Conservation (phyloP, 768 basidiomycete species). For the Trametes maxima region DNA sequence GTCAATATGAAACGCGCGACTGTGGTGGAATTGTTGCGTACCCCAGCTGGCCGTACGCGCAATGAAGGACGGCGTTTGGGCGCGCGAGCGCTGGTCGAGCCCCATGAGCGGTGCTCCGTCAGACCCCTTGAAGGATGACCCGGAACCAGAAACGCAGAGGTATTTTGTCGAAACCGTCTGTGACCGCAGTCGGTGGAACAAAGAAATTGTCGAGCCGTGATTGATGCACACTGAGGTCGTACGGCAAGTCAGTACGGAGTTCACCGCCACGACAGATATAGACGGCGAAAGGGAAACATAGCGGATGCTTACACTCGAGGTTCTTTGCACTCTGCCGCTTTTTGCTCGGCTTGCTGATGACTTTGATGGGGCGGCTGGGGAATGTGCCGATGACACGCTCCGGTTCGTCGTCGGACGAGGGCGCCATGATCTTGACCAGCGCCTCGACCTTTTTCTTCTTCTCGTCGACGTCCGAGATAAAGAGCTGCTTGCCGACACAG, state of each 20-base stretch:
- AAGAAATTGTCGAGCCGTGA: slow-evolving; percentile 92
- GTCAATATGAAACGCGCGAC: slow-evolving; percentile 23
- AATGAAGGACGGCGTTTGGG: slow-evolving; percentile 84
- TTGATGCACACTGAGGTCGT: slow-evolving; percentile 77
- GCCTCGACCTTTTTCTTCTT: slow-evolving; percentile 96
- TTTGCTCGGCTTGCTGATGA: slow-evolving; percentile 98
- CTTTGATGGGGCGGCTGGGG: slow-evolving; percentile 93
- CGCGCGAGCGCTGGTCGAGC: slow-evolving; percentile 67
- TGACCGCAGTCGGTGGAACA: slow-evolving; percentile 94
- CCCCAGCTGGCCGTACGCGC: slow-evolving; percentile 91
- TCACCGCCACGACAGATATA: slow-evolving; percentile 14
- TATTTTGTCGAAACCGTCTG: slow-evolving; percentile 97
- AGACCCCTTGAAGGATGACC: slow-evolving; percentile 90
- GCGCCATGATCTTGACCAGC: slow-evolving; percentile 84
- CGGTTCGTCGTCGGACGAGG: slow-evolving; percentile 75
- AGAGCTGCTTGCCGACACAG: slow-evolving; percentile 92
- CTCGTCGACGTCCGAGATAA: slow-evolving; percentile 93
- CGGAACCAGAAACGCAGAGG: slow-evolving; percentile 92
- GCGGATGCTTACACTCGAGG: slow-evolving; percentile 71
- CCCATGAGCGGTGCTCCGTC: slow-evolving; percentile 88
- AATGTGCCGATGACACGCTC: slow-evolving; percentile 88
- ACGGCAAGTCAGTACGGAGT: slow-evolving; percentile 1
- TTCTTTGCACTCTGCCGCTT: slow-evolving; percentile 95
- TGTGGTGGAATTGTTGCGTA: slow-evolving; percentile 39
- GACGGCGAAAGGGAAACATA: background rate